Evolutionary conservation across 345 rosid species (phyloP).

Genomic region (Eucalyptus cladocalyx): DNA sequence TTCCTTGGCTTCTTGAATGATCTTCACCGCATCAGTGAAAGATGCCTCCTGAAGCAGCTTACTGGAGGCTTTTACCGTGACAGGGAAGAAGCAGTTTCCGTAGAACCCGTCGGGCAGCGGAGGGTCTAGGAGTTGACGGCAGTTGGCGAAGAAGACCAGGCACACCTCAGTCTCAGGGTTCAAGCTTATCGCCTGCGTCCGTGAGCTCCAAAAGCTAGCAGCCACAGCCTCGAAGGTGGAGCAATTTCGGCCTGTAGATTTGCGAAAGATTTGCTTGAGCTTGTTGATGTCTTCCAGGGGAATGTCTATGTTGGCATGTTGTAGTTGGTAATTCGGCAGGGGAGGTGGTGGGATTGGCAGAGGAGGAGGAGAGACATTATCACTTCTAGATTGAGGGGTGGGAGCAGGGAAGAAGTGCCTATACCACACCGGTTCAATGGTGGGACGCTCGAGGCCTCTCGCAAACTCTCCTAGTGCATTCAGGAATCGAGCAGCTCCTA

Average conservation of each 20-base stretch:
- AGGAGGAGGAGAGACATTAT: background rate
- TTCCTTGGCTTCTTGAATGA: slow-evolving; percentile 35
- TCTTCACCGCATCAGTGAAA: slow-evolving; percentile 17
- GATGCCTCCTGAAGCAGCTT: slow-evolving; percentile 12
- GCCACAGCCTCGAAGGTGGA: slow-evolving; percentile 51
- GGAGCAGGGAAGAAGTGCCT: slow-evolving; percentile 25
- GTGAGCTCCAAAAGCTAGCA: slow-evolving; percentile 33
- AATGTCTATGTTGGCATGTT: slow-evolving; percentile 43
- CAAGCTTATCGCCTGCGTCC: slow-evolving; percentile 20
- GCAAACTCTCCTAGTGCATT: slow-evolving; percentile 55
- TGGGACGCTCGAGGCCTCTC: slow-evolving; percentile 13
- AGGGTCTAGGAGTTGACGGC: slow-evolving; percentile 33
- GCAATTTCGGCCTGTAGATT: slow-evolving; percentile 20
- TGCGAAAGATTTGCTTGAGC: slow-evolving; percentile 19
- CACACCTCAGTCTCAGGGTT: slow-evolving; percentile 5
- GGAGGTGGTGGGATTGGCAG: slow-evolving; percentile 13
- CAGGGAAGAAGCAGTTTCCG: slow-evolving; percentile 66
- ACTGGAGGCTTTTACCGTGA: slow-evolving; percentile 24
- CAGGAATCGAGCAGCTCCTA: slow-evolving; percentile 66
- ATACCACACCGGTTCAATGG: slow-evolving; percentile 36
- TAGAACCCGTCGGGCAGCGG: slow-evolving; percentile 56
- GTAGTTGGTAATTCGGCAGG: slow-evolving; percentile 22
- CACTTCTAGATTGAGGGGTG: background rate
- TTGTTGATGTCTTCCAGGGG: slow-evolving; percentile 23
- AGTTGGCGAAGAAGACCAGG: slow-evolving; percentile 63